Conservation (phyloP, 345 rosid species). For the Mallotus nudiflorus region DNA sequence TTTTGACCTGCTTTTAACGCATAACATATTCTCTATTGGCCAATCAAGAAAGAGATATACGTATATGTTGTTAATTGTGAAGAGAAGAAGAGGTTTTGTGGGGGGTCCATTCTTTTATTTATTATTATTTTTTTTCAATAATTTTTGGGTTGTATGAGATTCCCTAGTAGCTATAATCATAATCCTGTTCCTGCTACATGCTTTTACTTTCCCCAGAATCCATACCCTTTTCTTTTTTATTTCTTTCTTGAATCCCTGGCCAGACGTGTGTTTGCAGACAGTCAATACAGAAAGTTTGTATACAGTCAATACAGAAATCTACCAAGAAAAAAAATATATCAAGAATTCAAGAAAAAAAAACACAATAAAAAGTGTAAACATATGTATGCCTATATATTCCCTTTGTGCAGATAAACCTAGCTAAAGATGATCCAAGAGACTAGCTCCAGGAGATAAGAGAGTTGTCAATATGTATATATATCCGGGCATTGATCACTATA, state of each 20-base stretch:
- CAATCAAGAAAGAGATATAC: conserved; percentile 23
- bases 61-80: too few relatives aligned
- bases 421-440: neutral
- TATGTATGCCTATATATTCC: neutral
- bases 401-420: conserved; percentile 3
- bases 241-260: conserved; percentile 15
- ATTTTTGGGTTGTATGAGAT: too few relatives aligned
- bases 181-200: conserved; percentile 19
- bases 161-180: conserved; percentile 40
- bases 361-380: too few relatives aligned
- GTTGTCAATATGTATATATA: neutral
- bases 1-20: conserved; percentile 46
- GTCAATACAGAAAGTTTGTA: neutral
- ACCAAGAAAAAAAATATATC: too few relatives aligned
- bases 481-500: conserved; percentile 5
- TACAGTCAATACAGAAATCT: too few relatives aligned
- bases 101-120: conserved; percentile 16
- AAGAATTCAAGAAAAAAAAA: neutral
- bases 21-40: conserved; percentile 30
- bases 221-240: conserved; percentile 8
- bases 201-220: conserved; percentile 40
- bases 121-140: too few relatives aligned
- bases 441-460: too few relatives aligned
- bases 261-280: conserved; percentile 19
- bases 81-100: neutral